A percentile compares a stretch with the other conserved stretches of the same genome.
phyloP scores from a whole-genome alignment of 2,329 filamentous ascomycete species.

The Paraphaeosphaeria sporulosa region DNA sequence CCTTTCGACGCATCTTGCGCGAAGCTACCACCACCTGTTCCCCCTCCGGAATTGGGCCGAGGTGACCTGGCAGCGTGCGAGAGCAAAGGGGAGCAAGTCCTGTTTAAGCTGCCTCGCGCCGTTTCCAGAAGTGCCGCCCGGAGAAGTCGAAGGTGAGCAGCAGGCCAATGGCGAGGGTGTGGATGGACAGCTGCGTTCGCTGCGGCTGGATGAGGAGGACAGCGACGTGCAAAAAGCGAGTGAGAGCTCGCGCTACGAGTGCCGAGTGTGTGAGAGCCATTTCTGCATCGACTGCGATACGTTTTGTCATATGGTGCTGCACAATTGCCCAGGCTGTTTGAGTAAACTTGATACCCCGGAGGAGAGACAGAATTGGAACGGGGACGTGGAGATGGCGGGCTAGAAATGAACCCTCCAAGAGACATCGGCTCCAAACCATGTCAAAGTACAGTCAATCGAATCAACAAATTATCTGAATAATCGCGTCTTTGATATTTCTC shows the following conservation, averaged over 20 bases:
- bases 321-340: constrained; percentile 94
- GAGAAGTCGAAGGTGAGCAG: constrained; percentile 13
- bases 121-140: constrained; percentile 65
- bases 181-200: constrained; percentile 17
- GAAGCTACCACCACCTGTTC: constrained; percentile 51
- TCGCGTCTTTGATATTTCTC: background rate
- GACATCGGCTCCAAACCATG: background rate
- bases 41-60: constrained; percentile 84
- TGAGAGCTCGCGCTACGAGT: constrained; percentile 88
- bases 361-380: constrained; percentile 24
- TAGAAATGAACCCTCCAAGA: constrained; percentile 8
- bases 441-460: background rate
- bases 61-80: constrained; percentile 81
- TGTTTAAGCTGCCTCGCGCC: constrained; percentile 80
- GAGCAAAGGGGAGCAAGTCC: constrained; percentile 53
- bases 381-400: constrained; percentile 39
- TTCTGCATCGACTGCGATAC: constrained; percentile 99
- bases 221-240: constrained; percentile 62
- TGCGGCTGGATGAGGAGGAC: constrained; percentile 32
- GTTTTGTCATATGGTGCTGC: constrained; percentile 90
- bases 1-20: constrained; percentile 71
- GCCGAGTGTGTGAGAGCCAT: constrained; percentile 83
- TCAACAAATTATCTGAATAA: background rate
- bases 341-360: constrained; percentile 39
- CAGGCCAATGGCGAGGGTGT: constrained; percentile 21